Conservation (phyloP, 306 rosid species). For the Vicia faba region DNA sequence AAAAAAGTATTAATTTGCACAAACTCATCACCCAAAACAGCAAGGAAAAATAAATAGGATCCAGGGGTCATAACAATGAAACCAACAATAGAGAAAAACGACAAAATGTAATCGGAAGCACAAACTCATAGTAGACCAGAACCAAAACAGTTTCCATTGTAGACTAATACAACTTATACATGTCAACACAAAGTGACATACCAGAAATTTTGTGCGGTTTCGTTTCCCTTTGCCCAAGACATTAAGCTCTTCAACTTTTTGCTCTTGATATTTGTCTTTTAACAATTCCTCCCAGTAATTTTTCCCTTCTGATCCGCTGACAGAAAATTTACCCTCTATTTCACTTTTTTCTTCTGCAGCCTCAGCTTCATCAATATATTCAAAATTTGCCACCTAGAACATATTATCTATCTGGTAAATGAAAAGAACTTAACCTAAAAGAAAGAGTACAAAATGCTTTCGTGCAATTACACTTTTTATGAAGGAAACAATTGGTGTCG, state of each 20-base stretch:
- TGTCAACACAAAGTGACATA: constrained; percentile 38
- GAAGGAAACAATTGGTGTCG: not conserved
- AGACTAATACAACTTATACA: constrained; percentile 15
- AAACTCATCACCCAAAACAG: not conserved
- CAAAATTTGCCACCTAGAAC: constrained; percentile 91
- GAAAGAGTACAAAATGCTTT: constrained; percentile 1
- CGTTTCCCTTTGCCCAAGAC: constrained; percentile 93
- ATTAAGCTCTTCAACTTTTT: constrained; percentile 74
- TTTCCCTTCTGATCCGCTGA: constrained; percentile 56
- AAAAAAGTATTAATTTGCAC: not conserved
- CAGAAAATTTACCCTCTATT: constrained; percentile 34
- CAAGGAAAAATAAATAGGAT: not conserved
- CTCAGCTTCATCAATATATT: constrained; percentile 81
- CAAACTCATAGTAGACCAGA: not conserved
- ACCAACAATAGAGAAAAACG: constrained; percentile 6
- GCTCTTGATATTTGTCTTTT: constrained; percentile 77
- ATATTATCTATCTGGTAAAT: constrained; percentile 25
- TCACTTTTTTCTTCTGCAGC: constrained; percentile 65
- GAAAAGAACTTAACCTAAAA: constrained; percentile 6
- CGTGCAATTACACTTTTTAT: not conserved
- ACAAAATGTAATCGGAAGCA: not conserved
- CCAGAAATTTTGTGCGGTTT: constrained; percentile 69
- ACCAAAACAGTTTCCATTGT: not conserved
- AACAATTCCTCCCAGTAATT: constrained; percentile 93
- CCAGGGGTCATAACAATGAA: not conserved